Evolutionary conservation across 208 protist genomes (phyloP).

Genomic region (Strigomonas galati): DNA sequence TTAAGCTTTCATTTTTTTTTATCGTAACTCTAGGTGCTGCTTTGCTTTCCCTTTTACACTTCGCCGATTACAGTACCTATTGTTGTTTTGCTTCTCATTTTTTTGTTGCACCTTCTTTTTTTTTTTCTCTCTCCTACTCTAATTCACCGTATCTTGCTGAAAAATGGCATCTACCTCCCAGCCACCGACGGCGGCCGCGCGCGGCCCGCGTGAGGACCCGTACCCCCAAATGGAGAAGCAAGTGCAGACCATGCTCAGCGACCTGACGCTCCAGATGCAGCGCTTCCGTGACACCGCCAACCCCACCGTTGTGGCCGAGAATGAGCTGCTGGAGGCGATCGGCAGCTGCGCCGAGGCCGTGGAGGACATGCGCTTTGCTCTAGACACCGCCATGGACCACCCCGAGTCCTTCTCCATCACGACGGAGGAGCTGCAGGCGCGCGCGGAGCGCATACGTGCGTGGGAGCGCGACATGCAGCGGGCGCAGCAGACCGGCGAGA

Average conservation of each 20-base stretch:
- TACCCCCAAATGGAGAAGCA: slow-evolving; percentile 83
- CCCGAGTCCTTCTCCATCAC: slow-evolving; percentile 74
- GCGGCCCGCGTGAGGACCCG: slow-evolving; percentile 48
- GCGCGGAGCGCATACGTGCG: slow-evolving; percentile 52
- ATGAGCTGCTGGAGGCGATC: slow-evolving; percentile 70
- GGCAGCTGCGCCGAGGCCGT: slow-evolving; percentile 54
- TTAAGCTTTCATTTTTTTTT: too few species aligned
- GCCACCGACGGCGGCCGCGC: neutral
- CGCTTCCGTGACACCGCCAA: slow-evolving; percentile 38
- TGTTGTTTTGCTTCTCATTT: slow-evolving; percentile 19
- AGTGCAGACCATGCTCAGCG: slow-evolving; percentile 60
- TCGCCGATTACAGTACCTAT: neutral
- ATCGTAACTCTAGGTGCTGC: too few species aligned
- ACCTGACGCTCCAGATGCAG: slow-evolving; percentile 57
- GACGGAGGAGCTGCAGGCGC: slow-evolving; percentile 62
- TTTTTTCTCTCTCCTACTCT: neutral
- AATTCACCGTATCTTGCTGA: neutral
- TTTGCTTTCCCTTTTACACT: too few species aligned
- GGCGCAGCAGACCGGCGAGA: slow-evolving; percentile 51
- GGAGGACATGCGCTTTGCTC: slow-evolving; percentile 74
- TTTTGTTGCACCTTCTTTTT: neutral
- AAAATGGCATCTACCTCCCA: neutral
- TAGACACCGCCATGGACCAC: slow-evolving; percentile 76
- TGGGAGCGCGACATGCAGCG: slow-evolving; percentile 78
- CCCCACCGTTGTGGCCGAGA: slow-evolving; percentile 64